Percentiles rank a stretch among this genome's conserved stretches.
phyloP scores from a whole-genome alignment of 2,329 filamentous ascomycete genomes.

The Cordyceps farinosa region DNA sequence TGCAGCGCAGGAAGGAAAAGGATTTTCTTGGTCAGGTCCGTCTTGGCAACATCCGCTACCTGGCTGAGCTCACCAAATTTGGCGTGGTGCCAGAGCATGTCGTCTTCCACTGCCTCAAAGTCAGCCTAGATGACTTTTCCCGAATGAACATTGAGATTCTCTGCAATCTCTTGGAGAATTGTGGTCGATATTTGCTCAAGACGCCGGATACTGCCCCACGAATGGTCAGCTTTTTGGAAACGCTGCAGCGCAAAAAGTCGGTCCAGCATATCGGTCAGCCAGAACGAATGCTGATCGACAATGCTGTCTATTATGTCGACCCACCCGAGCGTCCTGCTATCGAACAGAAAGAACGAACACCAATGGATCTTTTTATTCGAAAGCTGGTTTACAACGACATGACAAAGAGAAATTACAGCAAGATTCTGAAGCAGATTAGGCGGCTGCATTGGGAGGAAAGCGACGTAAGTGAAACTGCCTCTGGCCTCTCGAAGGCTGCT shows the following conservation, averaged over 20 bases:
- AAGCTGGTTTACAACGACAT: constrained; percentile 92
- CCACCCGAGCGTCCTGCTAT: constrained; percentile 91
- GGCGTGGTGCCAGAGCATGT: constrained; percentile 97
- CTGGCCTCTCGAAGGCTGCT: not conserved
- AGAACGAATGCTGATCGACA: constrained; percentile 97
- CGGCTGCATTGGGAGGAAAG: constrained; percentile 96
- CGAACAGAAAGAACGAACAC: constrained; percentile 92
- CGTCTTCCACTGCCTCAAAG: constrained; percentile 97
- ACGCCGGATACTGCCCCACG: constrained; percentile 89
- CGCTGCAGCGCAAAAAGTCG: constrained; percentile 89
- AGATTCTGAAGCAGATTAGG: constrained; percentile 88
- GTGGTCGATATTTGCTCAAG: constrained; percentile 86
- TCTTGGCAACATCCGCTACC: constrained; percentile 92
- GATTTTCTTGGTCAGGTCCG: constrained; percentile 94
- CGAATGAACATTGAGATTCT: constrained; percentile 99
- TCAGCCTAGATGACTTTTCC: constrained; percentile 95
- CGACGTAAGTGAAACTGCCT: constrained; percentile 52
- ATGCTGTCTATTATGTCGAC: constrained; percentile 96
- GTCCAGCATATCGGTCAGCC: constrained; percentile 93
- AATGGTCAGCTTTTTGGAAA: constrained; percentile 93
- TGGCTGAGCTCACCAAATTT: constrained; percentile 96
- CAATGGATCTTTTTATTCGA: constrained; percentile 86
- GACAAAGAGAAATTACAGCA: constrained; percentile 90
- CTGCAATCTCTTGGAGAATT: constrained; percentile 92
- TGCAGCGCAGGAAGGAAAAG: constrained; percentile 95